These are phyloP conservation scores for Hymenochaete sp. DNA, from an alignment of 1,284 basidiomycete species.

Conservation along the genomic window DNA sequence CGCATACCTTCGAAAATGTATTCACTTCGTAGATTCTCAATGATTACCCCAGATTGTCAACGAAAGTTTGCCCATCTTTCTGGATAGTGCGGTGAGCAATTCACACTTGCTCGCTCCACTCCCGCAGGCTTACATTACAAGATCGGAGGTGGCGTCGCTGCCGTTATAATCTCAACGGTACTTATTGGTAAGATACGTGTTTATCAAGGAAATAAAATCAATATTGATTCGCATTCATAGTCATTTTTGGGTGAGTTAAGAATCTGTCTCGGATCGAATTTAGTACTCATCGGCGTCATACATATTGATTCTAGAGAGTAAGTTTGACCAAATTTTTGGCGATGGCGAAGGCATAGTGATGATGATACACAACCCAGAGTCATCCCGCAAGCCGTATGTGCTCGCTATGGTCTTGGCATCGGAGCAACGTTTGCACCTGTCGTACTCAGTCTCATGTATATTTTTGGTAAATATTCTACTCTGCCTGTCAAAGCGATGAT, in stretches of 20 bases:
- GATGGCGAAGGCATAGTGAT: neutral
- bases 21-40: neutral
- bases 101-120: neutral
- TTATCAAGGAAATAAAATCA: neutral
- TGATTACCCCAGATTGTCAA: conserved; percentile 60
- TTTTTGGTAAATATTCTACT: conserved; percentile 48
- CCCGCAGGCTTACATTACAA: conserved; percentile 22
- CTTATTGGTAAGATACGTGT: conserved; percentile 48
- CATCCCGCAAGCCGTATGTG: conserved; percentile 83
- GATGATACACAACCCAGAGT: conserved; percentile 40
- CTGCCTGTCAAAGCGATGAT: neutral
- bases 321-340: conserved; percentile 20
- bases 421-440: conserved; percentile 83
- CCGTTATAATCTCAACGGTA: conserved; percentile 76
- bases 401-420: conserved; percentile 83
- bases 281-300: neutral
- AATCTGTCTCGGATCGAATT: neutral
- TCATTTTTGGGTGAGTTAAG: conserved; percentile 68
- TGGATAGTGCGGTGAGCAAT: conserved; percentile 71
- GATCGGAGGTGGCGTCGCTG: conserved; percentile 80
- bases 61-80: conserved; percentile 89
- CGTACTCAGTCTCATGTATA: conserved; percentile 72
- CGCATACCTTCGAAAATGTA: conserved; percentile 25
- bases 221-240: conserved; percentile 28
- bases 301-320: conserved; percentile 18